Percentiles rank a stretch among this genome's conserved stretches.
These are phyloP conservation scores for Paratinospora sagittata DNA, from an alignment of 164 flowering plant genomes.

Conservation along the genomic window DNA sequence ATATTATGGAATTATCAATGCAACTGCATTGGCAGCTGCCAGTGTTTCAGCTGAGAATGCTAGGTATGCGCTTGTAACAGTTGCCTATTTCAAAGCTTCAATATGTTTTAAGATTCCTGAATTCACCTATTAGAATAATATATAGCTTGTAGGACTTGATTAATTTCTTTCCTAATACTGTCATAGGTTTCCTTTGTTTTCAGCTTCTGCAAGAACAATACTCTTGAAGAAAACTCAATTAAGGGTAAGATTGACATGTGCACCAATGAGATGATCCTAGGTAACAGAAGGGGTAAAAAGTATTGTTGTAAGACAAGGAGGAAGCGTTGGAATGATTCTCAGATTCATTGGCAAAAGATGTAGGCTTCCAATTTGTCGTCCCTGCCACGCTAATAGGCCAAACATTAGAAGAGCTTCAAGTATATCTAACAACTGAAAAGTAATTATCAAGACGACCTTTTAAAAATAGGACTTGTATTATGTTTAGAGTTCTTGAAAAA, in stretches of 20 bases:
- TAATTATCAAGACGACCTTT: too few species aligned
- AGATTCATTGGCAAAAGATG: slow-evolving; percentile 18
- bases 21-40: too few species aligned
- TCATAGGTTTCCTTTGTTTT: not conserved
- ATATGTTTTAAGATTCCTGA: too few species aligned
- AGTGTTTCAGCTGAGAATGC: too few species aligned
- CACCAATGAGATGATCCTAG: slow-evolving; percentile 15
- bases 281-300: slow-evolving; percentile 20
- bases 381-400: slow-evolving; percentile 29
- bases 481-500: too few species aligned
- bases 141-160: not conserved
- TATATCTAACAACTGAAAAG: slow-evolving; percentile 29
- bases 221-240: slow-evolving; percentile 32
- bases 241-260: slow-evolving; percentile 45
- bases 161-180: too few species aligned
- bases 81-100: too few species aligned
- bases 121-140: too few species aligned
- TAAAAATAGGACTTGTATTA: too few species aligned
- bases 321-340: slow-evolving; percentile 40
- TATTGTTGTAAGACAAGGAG: slow-evolving; percentile 24
- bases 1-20: too few species aligned
- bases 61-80: too few species aligned
- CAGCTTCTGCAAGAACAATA: slow-evolving; percentile 43
- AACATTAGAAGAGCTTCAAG: slow-evolving; percentile 26
- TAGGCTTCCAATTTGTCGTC: slow-evolving; percentile 29